phyloP scores from a whole-genome alignment of 225 moss, liverwort and hornwort genomes.

The Rhytidiadelphus loreus region DNA sequence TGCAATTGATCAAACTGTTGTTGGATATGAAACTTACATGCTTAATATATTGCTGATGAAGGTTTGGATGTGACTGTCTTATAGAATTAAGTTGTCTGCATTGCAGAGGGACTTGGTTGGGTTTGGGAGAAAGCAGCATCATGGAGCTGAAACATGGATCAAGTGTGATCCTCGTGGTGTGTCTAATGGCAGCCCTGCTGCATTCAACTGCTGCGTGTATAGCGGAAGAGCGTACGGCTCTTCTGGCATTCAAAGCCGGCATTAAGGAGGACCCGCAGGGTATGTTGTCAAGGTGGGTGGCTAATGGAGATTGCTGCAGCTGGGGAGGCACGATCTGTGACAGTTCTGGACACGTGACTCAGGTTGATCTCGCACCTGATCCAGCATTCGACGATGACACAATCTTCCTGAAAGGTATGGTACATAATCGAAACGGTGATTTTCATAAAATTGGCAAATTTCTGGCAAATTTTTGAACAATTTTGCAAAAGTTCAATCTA shows the following conservation, averaged over 20 bases:
- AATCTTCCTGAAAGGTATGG: slow-evolving; percentile 1
- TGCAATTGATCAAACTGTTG: not conserved
- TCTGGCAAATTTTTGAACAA: not conserved
- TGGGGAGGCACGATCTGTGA: slow-evolving; percentile 15
- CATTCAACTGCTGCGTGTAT: not conserved
- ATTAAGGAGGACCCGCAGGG: not conserved
- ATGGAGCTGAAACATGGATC: not conserved
- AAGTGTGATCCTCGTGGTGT: not conserved
- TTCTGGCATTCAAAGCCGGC: slow-evolving; percentile 15
- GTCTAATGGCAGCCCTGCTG: not conserved
- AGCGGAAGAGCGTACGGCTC: slow-evolving; percentile 3
- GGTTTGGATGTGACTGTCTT: not conserved
- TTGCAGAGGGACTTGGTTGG: not conserved
- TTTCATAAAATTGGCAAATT: not conserved
- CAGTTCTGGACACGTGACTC: slow-evolving; percentile 1
- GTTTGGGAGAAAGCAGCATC: not conserved
- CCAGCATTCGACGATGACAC: slow-evolving; percentile 10
- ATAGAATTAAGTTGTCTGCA: not conserved
- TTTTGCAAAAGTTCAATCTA: not conserved
- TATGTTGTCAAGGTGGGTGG: slow-evolving; percentile 5
- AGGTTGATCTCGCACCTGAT: slow-evolving; percentile 12
- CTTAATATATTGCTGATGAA: not conserved
- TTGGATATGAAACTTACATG: not conserved
- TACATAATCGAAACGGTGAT: not conserved
- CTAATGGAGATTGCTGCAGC: slow-evolving; percentile 15